These are phyloP conservation scores for Chytriomyces confervae DNA, from an alignment of 192 early-diverging fungal species.

Conservation along the genomic window DNA sequence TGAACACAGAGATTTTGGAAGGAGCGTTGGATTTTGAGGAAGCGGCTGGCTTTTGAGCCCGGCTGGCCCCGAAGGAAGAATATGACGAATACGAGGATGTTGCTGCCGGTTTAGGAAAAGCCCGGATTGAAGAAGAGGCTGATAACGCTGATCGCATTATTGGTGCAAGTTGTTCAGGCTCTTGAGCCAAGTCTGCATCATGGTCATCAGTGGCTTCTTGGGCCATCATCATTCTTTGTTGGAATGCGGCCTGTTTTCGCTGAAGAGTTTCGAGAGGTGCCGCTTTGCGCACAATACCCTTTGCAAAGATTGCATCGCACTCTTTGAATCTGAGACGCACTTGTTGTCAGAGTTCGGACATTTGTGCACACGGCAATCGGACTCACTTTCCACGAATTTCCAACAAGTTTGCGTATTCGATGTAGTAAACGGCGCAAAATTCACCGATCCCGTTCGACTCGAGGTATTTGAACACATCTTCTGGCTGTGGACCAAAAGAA, in stretches of 20 bases:
- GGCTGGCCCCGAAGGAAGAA: background rate
- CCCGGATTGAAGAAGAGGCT: background rate
- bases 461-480: conserved; percentile 80
- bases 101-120: background rate
- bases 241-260: conserved; percentile 64
- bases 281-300: conserved; percentile 74
- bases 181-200: conserved; percentile 1
- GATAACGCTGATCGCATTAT: background rate
- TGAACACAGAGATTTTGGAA: conserved; percentile 28
- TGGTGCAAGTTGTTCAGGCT: background rate
- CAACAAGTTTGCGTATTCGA: conserved; percentile 72
- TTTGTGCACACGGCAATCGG: background rate
- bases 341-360: conserved; percentile 35
- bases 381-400: conserved; percentile 51
- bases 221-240: conserved; percentile 49
- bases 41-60: background rate
- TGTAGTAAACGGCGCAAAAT: conserved; percentile 70
- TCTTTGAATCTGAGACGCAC: conserved; percentile 50
- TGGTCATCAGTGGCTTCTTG: background rate
- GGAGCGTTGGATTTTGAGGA: background rate
- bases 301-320: conserved; percentile 67
- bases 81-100: conserved; percentile 3
- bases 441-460: conserved; percentile 72
- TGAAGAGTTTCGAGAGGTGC: conserved; percentile 71
- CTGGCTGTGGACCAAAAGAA: conserved; percentile 38